A percentile compares a stretch with the other conserved stretches of the same genome.
These are phyloP conservation scores for Eucalyptus viminalis DNA, from an alignment of 345 rosid genomes.

Conservation along the genomic window DNA sequence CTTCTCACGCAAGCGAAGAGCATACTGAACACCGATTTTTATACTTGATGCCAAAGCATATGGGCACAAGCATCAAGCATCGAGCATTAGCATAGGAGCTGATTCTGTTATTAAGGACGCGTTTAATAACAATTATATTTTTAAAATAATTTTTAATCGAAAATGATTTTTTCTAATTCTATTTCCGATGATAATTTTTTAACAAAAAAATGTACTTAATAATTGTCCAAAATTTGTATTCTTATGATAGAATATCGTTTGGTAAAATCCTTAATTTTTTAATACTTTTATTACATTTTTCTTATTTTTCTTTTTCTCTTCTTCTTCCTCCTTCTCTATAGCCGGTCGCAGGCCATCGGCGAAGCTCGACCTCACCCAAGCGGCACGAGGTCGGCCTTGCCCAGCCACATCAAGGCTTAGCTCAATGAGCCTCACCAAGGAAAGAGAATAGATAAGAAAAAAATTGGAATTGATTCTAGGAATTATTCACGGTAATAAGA, in stretches of 20 bases:
- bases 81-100: neutral
- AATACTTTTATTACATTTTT: too few relatives aligned
- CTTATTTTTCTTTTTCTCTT: too few relatives aligned
- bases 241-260: too few relatives aligned
- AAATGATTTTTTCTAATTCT: too few relatives aligned
- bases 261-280: too few relatives aligned
- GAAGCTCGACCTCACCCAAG: too few relatives aligned
- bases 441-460: too few relatives aligned
- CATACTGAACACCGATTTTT: neutral
- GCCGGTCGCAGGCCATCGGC: rapidly evolving
- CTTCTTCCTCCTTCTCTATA: rapidly evolving
- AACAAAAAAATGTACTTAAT: too few relatives aligned
- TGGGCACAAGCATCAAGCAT: neutral
- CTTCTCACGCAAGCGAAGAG: neutral
- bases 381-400: rapidly evolving
- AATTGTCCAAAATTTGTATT: too few relatives aligned
- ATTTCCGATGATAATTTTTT: rapidly evolving
- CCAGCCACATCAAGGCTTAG: rapidly evolving
- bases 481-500: too few relatives aligned
- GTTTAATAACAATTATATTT: rapidly evolving
- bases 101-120: rapidly evolving
- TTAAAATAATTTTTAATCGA: rapidly evolving
- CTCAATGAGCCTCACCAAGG: too few relatives aligned
- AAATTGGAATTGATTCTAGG: too few relatives aligned
- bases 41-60: neutral